Conservation (phyloP, 805 yeast genomes). For the Ogataea kodamae region DNA sequence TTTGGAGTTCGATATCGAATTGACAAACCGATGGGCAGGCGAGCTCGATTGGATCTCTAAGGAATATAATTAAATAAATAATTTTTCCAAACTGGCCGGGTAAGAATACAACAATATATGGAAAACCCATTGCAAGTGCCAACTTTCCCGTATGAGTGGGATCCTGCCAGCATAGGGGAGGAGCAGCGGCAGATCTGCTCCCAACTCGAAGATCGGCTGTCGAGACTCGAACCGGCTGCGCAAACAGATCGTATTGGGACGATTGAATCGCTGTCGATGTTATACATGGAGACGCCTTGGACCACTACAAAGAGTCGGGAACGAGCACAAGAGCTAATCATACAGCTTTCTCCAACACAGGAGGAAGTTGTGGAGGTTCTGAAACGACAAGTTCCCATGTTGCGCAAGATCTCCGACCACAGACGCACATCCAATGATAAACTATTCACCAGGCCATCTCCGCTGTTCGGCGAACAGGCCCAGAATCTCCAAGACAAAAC, state of each 20-base stretch:
- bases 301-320: constrained; percentile 1
- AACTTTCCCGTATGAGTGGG: constrained; percentile 1
- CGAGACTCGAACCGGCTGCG: no score
- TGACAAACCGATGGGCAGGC: no score
- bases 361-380: constrained; percentile 3
- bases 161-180: background rate
- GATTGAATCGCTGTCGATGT: constrained; percentile 1
- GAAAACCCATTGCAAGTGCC: background rate
- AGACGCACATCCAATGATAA: constrained; percentile 4
- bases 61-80: no score
- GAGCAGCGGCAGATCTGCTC: constrained; percentile 1
- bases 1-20: no score
- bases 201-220: no score
- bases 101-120: constrained; percentile 2
- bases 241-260: constrained; percentile 1
- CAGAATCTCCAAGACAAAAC: constrained; percentile 21
- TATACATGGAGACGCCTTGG: constrained; percentile 10
- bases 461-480: constrained; percentile 6
- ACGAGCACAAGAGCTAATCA: background rate
- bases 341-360: constrained; percentile 1
- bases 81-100: constrained; percentile 10
- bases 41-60: no score
- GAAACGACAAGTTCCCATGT: constrained; percentile 2
- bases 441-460: background rate
- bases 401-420: constrained; percentile 12